phyloP scores from a whole-genome alignment of 2,329 filamentous ascomycete genomes.

The Nectriaceae sp. region DNA sequence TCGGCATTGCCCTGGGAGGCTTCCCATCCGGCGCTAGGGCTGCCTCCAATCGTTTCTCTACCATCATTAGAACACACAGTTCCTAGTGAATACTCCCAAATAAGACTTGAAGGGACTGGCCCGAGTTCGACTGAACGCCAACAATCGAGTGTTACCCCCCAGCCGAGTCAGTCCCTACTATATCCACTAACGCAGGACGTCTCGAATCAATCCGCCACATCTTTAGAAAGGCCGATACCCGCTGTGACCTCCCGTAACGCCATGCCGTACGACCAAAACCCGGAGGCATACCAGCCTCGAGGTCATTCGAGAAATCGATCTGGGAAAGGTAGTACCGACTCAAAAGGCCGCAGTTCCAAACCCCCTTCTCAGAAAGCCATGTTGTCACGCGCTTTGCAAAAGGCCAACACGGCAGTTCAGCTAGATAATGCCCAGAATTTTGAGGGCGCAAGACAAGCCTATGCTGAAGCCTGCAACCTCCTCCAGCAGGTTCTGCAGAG shows the following conservation, averaged over 20 bases:
- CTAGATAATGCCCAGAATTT: slow-evolving; percentile 96
- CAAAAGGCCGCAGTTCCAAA: slow-evolving; percentile 33
- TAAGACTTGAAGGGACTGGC: slow-evolving; percentile 28
- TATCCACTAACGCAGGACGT: slow-evolving; percentile 14
- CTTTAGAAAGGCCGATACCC: slow-evolving; percentile 16
- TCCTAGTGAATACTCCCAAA: slow-evolving; percentile 22
- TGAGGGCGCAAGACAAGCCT: slow-evolving; percentile 86
- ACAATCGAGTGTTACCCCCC: slow-evolving; percentile 22
- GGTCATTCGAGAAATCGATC: slow-evolving; percentile 36
- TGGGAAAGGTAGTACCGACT: slow-evolving; percentile 37
- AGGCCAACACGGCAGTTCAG: slow-evolving; percentile 93
- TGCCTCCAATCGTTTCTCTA: slow-evolving; percentile 28
- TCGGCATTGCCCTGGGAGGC: slow-evolving; percentile 12
- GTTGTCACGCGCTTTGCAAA: slow-evolving; percentile 92
- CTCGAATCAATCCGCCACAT: slow-evolving; percentile 16
- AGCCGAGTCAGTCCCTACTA: slow-evolving; percentile 32
- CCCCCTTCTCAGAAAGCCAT: slow-evolving; percentile 86
- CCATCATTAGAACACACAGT: slow-evolving; percentile 24
- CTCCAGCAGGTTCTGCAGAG: slow-evolving; percentile 85
- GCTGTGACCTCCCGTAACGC: slow-evolving; percentile 11
- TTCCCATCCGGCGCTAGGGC: slow-evolving; percentile 15
- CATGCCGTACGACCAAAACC: slow-evolving; percentile 36
- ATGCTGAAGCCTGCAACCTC: slow-evolving; percentile 85
- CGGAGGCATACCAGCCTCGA: slow-evolving; percentile 29
- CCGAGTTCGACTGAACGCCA: slow-evolving; percentile 27